These are phyloP conservation scores for Plantago major DNA, from an alignment of 257 asterid genomes.

Conservation along the genomic window DNA sequence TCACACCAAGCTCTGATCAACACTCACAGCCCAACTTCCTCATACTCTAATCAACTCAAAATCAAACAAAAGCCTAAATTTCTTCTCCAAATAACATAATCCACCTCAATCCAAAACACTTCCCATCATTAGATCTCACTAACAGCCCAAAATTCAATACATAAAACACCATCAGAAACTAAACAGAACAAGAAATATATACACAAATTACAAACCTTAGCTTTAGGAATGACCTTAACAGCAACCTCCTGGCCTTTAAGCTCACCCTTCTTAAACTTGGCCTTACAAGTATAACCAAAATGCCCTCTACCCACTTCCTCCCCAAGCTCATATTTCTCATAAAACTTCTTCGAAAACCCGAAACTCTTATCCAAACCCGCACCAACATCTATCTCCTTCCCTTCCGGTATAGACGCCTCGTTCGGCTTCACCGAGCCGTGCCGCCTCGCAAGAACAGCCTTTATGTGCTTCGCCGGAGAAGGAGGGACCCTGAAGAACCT, in stretches of 20 bases:
- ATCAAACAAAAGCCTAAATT: too few species aligned
- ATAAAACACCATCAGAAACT: background rate
- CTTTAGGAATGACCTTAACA: constrained; percentile 86
- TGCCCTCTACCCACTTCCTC: constrained; percentile 96
- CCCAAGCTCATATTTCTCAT: constrained; percentile 73
- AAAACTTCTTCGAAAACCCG: constrained; percentile 76
- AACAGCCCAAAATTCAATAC: constrained; percentile 15
- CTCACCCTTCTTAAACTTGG: constrained; percentile 84
- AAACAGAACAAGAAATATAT: background rate
- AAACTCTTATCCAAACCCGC: constrained; percentile 69
- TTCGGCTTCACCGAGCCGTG: constrained; percentile 85
- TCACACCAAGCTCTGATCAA: too few species aligned
- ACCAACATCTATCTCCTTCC: constrained; percentile 40
- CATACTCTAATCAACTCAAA: too few species aligned
- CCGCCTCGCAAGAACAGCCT: constrained; percentile 71
- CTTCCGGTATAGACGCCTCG: constrained; percentile 62
- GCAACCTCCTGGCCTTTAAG: constrained; percentile 84
- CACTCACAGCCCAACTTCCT: too few species aligned
- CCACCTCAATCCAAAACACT: too few species aligned
- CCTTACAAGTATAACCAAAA: constrained; percentile 90
- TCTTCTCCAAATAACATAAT: too few species aligned
- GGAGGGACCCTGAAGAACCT: constrained; percentile 85
- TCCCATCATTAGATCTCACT: background rate
- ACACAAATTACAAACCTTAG: constrained; percentile 61
- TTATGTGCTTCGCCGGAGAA: constrained; percentile 95